These are phyloP conservation scores for Warburgia ugandensis DNA, from an alignment of 164 flowering plant species.

Conservation along the genomic window DNA sequence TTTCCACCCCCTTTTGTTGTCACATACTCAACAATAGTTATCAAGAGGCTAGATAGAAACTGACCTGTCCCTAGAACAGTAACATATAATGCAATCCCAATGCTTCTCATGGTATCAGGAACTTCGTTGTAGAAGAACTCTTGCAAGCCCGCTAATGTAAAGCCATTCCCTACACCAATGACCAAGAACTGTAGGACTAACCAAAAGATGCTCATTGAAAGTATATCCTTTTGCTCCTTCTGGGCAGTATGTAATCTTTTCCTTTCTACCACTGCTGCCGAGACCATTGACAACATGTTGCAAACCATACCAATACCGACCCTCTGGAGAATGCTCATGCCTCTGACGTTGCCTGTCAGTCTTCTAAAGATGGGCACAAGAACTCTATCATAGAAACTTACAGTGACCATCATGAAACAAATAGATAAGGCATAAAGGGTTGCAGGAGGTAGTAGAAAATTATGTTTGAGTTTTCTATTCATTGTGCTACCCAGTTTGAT, in stretches of 20 bases:
- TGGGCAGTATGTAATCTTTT: conserved; percentile 30
- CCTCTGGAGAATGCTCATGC: conserved; percentile 54
- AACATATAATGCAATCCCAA: conserved; percentile 56
- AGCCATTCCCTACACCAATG: conserved; percentile 47
- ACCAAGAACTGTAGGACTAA: conserved; percentile 50
- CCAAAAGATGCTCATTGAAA: conserved; percentile 72
- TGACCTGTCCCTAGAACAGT: conserved; percentile 51
- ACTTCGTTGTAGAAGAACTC: conserved; percentile 75
- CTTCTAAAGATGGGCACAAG: conserved; percentile 46
- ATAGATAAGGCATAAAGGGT: conserved; percentile 39
- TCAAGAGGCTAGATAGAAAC: conserved; percentile 50
- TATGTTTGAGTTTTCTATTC: conserved; percentile 32
- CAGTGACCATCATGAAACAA: conserved; percentile 32
- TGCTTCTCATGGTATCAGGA: conserved; percentile 64
- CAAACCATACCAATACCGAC: too few relatives aligned
- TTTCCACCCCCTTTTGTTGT: conserved; percentile 18
- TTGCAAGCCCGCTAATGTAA: conserved; percentile 61
- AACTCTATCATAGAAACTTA: conserved; percentile 48
- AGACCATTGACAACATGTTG: too few relatives aligned
- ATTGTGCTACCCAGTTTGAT: conserved; percentile 59
- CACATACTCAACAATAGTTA: conserved; percentile 35
- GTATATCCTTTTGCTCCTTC: conserved; percentile 22
- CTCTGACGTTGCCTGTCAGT: conserved; percentile 43
- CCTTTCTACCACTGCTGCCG: conserved; percentile 48
- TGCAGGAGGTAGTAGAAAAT: conserved; percentile 48